phyloP scores from a whole-genome alignment of 2,329 filamentous ascomycete genomes.

The Samsoniella hepiali region DNA sequence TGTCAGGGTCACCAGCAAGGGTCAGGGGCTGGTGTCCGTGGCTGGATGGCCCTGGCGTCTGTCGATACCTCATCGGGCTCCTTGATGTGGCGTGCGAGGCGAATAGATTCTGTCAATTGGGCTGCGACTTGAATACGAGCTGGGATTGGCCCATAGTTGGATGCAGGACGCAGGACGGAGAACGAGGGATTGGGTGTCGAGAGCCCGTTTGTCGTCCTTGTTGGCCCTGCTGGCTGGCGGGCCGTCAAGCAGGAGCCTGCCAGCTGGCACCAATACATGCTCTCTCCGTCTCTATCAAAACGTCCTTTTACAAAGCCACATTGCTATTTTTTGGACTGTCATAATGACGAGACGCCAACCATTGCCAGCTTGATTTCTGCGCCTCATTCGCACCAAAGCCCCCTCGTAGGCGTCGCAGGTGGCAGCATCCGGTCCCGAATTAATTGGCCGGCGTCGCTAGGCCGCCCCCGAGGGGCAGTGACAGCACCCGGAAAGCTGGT shows the following conservation, averaged over 20 bases:
- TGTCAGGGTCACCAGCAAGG: background rate
- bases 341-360: background rate
- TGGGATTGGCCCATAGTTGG: background rate
- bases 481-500: background rate
- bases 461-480: background rate
- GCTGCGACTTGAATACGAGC: background rate
- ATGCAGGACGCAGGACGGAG: slow-evolving; percentile 4
- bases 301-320: background rate
- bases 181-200: background rate
- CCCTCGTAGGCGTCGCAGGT: background rate
- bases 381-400: background rate
- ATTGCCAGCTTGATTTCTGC: background rate
- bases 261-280: background rate
- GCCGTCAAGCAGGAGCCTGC: background rate
- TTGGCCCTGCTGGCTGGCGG: background rate
- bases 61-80: background rate
- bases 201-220: background rate
- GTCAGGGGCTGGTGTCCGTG: background rate
- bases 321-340: background rate
- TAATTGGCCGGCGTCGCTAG: background rate
- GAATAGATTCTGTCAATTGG: background rate
- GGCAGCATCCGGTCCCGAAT: background rate
- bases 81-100: background rate
- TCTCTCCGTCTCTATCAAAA: background rate
- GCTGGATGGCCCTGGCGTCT: background rate